These are phyloP conservation scores for Morella rubra DNA, from an alignment of 306 rosid genomes.

Conservation along the genomic window DNA sequence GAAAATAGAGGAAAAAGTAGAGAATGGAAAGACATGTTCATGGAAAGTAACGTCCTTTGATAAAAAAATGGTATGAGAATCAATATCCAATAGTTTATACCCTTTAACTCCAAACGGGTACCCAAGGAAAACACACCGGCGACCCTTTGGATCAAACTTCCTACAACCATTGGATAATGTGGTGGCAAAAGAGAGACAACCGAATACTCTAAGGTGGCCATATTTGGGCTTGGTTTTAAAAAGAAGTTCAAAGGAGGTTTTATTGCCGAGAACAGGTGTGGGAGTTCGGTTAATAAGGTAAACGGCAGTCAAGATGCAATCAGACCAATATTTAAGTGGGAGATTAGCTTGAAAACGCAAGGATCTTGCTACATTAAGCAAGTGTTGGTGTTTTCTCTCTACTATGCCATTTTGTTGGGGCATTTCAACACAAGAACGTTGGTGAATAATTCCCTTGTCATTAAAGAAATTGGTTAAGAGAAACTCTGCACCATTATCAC, in stretches of 20 bases:
- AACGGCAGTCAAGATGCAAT: background rate
- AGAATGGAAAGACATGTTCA: background rate
- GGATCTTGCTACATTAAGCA: background rate
- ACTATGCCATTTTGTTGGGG: conserved; percentile 4
- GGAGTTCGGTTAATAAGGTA: background rate
- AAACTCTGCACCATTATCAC: conserved; percentile 1
- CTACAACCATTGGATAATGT: background rate
- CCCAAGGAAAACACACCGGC: too few species aligned
- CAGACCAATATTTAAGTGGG: background rate
- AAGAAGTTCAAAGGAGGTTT: conserved; percentile 2
- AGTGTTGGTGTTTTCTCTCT: background rate
- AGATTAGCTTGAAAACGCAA: background rate
- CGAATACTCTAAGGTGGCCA: background rate
- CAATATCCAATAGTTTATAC: background rate
- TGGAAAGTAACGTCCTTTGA: background rate
- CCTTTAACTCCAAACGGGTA: too few species aligned
- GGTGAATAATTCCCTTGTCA: background rate
- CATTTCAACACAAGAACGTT: background rate
- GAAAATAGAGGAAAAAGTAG: too few species aligned
- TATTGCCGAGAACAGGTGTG: background rate
- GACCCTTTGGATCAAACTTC: background rate
- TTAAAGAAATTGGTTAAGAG: background rate
- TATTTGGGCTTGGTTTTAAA: background rate
- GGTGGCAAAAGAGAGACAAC: background rate
- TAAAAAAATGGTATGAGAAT: background rate